Evolutionary conservation across 257 asterid genomes (phyloP).

Genomic region (Solanum pinnatisectum): DNA sequence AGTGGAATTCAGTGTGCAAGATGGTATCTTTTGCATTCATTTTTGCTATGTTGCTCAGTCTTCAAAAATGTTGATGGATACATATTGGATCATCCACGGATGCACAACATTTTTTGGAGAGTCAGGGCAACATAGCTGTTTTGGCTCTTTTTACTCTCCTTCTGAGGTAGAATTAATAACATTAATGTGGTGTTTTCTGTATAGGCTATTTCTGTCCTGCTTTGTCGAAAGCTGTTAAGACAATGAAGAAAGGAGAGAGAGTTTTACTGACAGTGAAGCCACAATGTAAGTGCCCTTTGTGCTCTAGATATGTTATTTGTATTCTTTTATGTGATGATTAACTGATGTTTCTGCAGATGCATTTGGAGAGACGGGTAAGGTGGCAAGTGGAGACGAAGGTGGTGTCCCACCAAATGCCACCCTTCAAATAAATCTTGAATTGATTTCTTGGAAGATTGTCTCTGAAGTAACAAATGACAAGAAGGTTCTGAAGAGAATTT

Average conservation of each 20-base stretch:
- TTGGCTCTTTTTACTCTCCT: neutral
- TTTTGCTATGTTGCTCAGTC: neutral
- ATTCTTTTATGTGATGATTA: neutral
- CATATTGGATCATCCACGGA: neutral
- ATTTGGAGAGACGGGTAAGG: constrained; percentile 42
- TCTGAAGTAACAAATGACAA: constrained; percentile 33
- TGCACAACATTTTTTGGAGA: neutral
- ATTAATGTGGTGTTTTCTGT: neutral
- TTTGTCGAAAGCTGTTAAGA: constrained; percentile 36
- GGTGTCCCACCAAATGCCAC: constrained; percentile 36
- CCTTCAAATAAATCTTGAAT: constrained; percentile 31
- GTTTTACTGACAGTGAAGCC: constrained; percentile 30
- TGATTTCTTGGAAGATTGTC: constrained; percentile 44
- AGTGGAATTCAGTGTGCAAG: constrained; percentile 41
- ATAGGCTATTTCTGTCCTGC: constrained; percentile 53
- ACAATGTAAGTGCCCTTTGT: constrained; percentile 16
- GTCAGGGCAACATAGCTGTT: neutral
- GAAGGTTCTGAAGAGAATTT: constrained; percentile 36
- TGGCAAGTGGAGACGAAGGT: constrained; percentile 3
- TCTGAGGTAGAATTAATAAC: neutral
- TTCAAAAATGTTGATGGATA: neutral
- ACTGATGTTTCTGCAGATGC: constrained; percentile 26
- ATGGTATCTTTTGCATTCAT: constrained; percentile 14
- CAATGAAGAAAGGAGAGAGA: constrained; percentile 52
- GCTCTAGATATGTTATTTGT: neutral